Percentiles rank a stretch among this genome's conserved stretches.
Conservation (phyloP, 257 asterid genomes). For the Echites panduratus region DNA sequence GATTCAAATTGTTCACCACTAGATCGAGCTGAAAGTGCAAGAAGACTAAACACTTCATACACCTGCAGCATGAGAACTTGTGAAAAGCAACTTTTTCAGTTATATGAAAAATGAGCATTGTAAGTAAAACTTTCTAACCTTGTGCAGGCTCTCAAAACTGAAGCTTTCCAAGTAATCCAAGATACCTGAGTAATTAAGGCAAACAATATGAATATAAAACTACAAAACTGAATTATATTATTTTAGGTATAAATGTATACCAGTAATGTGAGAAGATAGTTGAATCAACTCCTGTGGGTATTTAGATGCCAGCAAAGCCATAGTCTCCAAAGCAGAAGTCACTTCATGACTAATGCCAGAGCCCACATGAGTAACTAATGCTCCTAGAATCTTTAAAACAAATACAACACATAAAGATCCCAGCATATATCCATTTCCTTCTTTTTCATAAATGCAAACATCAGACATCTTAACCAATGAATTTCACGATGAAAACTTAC, state of each 20-base stretch:
- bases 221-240: background rate
- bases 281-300: slow-evolving; percentile 64
- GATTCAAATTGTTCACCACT: slow-evolving; percentile 51
- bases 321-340: slow-evolving; percentile 63
- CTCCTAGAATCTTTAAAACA: slow-evolving; percentile 66
- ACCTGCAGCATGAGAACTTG: slow-evolving; percentile 48
- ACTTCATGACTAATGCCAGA: slow-evolving; percentile 72
- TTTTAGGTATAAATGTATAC: slow-evolving; percentile 25
- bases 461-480: background rate
- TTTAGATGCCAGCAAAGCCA: slow-evolving; percentile 58
- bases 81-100: slow-evolving; percentile 11
- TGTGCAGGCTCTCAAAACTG: slow-evolving; percentile 57
- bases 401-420: slow-evolving; percentile 19
- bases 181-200: slow-evolving; percentile 47
- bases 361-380: slow-evolving; percentile 77
- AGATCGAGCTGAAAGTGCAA: slow-evolving; percentile 60
- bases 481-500: slow-evolving; percentile 38
- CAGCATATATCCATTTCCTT: slow-evolving; percentile 18
- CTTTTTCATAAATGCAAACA: slow-evolving; percentile 6
- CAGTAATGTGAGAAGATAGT: slow-evolving; percentile 66
- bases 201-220: background rate
- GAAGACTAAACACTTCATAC: slow-evolving; percentile 66
- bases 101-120: slow-evolving; percentile 14
- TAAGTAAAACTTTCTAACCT: slow-evolving; percentile 33
- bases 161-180: slow-evolving; percentile 87